Evolutionary conservation across 768 basidiomycete species (phyloP).

Genomic region (Strobilomyces echinocephalus): DNA sequence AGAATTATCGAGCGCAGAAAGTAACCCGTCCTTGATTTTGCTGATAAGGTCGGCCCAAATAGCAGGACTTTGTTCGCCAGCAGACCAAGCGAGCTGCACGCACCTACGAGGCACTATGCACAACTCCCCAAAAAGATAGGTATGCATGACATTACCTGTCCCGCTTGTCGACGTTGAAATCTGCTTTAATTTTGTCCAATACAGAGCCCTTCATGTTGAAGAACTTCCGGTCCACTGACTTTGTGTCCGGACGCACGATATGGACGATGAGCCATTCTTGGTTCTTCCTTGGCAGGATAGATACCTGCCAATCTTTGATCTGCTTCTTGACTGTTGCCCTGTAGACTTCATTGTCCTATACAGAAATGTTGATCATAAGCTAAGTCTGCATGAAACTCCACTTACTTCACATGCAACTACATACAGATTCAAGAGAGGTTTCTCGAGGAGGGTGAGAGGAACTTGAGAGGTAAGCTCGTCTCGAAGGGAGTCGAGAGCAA

Average conservation of each 20-base stretch:
- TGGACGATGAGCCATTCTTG: slow-evolving; percentile 95
- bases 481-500: slow-evolving; percentile 59
- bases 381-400: background rate
- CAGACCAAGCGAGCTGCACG: slow-evolving; percentile 74
- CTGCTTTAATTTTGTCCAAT: slow-evolving; percentile 83
- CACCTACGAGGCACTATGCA: slow-evolving; percentile 47
- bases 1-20: slow-evolving; percentile 79
- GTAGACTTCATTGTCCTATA: slow-evolving; percentile 68
- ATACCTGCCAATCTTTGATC: slow-evolving; percentile 87
- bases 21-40: slow-evolving; percentile 85
- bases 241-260: slow-evolving; percentile 69
- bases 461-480: slow-evolving; percentile 76
- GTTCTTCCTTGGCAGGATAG: slow-evolving; percentile 62
- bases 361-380: slow-evolving; percentile 6
- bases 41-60: slow-evolving; percentile 84
- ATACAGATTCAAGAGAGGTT: slow-evolving; percentile 81
- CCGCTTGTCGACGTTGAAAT: slow-evolving; percentile 85
- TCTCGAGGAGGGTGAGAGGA: slow-evolving; percentile 74
- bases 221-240: slow-evolving; percentile 55
- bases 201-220: slow-evolving; percentile 84
- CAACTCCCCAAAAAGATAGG: slow-evolving; percentile 3
- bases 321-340: slow-evolving; percentile 72
- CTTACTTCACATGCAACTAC: slow-evolving; percentile 85
- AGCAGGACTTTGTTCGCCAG: slow-evolving; percentile 66
- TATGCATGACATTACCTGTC: slow-evolving; percentile 51